Conservation (phyloP, 2,329 filamentous ascomycete genomes). For the Immersiporthe knoxdaviesiana region DNA sequence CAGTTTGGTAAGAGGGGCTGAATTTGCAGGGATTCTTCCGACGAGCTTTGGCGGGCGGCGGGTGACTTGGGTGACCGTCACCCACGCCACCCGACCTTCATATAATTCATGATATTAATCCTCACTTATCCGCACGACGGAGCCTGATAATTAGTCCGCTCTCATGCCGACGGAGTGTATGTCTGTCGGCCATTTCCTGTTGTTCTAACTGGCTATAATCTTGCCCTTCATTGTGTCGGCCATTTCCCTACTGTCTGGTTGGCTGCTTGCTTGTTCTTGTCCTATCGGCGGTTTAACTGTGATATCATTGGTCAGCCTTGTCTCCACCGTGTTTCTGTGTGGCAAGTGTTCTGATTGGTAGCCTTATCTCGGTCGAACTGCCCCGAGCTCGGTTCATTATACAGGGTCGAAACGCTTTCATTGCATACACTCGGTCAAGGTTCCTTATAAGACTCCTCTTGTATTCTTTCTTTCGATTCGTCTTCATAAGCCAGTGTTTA, state of each 20-base stretch:
- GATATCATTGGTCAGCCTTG: neutral
- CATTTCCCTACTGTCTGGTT: neutral
- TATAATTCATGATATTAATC: too few relatives aligned
- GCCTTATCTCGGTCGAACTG: neutral
- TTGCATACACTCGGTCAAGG: neutral
- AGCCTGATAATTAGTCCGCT: neutral
- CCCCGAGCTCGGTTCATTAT: neutral
- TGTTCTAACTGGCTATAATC: neutral
- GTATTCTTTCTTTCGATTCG: neutral
- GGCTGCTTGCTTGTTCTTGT: neutral
- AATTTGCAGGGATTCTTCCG: too few relatives aligned
- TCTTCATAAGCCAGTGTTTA: neutral
- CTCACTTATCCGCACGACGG: neutral
- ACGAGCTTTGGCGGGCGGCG: too few relatives aligned
- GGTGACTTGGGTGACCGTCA: too few relatives aligned
- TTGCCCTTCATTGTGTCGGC: neutral
- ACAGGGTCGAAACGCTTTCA: neutral
- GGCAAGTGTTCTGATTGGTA: neutral
- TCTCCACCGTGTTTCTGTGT: neutral
- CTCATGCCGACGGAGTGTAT: neutral
- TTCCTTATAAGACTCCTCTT: neutral
- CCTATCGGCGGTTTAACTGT: neutral
- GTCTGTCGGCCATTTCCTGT: neutral
- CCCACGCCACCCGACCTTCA: too few relatives aligned
- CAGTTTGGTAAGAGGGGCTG: too few relatives aligned